phyloP scores from a whole-genome alignment of 306 rosid species.

The Quercus engelmannii region DNA sequence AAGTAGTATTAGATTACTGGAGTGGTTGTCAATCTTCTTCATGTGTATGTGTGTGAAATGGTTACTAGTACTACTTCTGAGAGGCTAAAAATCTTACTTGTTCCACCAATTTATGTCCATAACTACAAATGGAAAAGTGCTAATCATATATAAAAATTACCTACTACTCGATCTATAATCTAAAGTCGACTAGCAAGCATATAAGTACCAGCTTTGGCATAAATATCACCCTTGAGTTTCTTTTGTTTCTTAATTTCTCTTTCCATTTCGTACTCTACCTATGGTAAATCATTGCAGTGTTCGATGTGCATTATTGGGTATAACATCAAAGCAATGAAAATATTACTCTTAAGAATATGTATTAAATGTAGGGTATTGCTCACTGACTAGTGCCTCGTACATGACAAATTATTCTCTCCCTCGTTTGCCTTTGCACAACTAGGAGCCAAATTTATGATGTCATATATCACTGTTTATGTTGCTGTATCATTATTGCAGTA shows the following conservation, averaged over 20 bases:
- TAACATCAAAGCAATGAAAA: background rate
- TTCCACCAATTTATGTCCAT: background rate
- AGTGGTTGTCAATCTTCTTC: background rate
- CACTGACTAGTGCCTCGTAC: background rate
- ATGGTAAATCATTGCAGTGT: background rate
- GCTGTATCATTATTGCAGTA: background rate
- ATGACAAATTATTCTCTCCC: background rate
- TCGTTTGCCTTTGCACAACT: background rate
- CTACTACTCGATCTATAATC: background rate
- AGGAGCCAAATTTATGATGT: background rate
- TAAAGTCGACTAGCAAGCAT: background rate
- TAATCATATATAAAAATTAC: background rate
- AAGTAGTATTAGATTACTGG: background rate
- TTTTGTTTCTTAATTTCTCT: background rate
- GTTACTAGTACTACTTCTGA: background rate
- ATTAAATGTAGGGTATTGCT: background rate
- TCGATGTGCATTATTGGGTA: background rate
- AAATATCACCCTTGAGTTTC: background rate
- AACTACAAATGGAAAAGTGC: background rate
- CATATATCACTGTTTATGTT: background rate
- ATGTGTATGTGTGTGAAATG: background rate
- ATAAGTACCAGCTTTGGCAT: background rate
- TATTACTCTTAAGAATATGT: background rate
- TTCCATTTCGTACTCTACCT: background rate
- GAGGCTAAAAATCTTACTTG: background rate